A percentile compares a stretch with the other conserved stretches of the same genome.
Evolutionary conservation across 495 filamentous ascomycete genomes (phyloP).

Genomic region (Penicillium coffeae): DNA sequence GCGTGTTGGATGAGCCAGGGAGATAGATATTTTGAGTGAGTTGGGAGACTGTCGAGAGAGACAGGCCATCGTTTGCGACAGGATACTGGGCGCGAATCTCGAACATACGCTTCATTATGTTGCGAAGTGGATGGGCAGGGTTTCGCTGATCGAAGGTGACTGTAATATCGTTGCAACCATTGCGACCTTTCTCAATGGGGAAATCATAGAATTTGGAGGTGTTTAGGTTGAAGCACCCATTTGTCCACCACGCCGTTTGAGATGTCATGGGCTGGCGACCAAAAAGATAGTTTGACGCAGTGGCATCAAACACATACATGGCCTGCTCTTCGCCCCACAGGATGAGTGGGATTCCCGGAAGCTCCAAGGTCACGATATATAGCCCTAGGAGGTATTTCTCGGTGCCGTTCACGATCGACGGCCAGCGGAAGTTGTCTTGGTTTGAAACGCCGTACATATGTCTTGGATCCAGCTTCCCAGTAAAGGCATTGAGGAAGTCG

Average conservation of each 20-base stretch:
- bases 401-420: slow-evolving; percentile 57
- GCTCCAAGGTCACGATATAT: slow-evolving; percentile 60
- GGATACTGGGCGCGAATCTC: slow-evolving; percentile 56
- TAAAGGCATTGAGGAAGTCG: slow-evolving; percentile 63
- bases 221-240: slow-evolving; percentile 61
- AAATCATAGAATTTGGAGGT: slow-evolving; percentile 56
- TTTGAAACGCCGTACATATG: slow-evolving; percentile 69
- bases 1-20: slow-evolving; percentile 49
- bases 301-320: slow-evolving; percentile 64
- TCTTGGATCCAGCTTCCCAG: slow-evolving; percentile 63
- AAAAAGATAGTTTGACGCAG: slow-evolving; percentile 68
- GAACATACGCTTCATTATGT: slow-evolving; percentile 65
- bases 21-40: slow-evolving; percentile 51
- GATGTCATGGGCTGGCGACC: slow-evolving; percentile 66
- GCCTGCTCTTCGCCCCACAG: slow-evolving; percentile 71
- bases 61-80: slow-evolving; percentile 62
- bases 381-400: slow-evolving; percentile 58
- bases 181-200: slow-evolving; percentile 51
- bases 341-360: slow-evolving; percentile 64
- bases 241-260: slow-evolving; percentile 62
- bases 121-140: slow-evolving; percentile 62
- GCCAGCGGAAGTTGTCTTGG: slow-evolving; percentile 75
- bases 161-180: slow-evolving; percentile 56
- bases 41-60: slow-evolving; percentile 56
- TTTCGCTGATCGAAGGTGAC: slow-evolving; percentile 66